These are phyloP conservation scores for Cardiosporidium cionae DNA, from an alignment of 169 alveolate genomes.

Conservation along the genomic window DNA sequence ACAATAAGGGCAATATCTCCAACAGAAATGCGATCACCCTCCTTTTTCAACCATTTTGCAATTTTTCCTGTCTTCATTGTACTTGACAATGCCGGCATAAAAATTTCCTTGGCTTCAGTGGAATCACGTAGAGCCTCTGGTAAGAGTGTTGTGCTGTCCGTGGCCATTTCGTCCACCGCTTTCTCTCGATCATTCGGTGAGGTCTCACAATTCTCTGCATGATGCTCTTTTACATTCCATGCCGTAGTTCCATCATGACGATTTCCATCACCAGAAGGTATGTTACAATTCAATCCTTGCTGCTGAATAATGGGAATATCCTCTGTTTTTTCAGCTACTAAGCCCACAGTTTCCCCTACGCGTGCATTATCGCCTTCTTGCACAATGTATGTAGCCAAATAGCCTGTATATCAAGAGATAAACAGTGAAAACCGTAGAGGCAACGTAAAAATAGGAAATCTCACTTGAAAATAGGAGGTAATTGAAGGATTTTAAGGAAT, in stretches of 20 bases:
- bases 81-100: slow-evolving; percentile 54
- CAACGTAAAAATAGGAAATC: too few relatives aligned
- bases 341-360: slow-evolving; percentile 7
- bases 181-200: too few relatives aligned
- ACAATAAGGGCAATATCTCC: slow-evolving; percentile 49
- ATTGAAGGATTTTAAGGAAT: too few relatives aligned
- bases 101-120: not conserved
- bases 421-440: too few relatives aligned
- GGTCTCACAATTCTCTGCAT: too few relatives aligned
- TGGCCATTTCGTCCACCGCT: not conserved
- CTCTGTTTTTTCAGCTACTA: not conserved
- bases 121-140: not conserved
- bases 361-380: slow-evolving; percentile 10
- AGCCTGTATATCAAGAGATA: not conserved
- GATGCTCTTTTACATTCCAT: too few relatives aligned
- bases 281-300: too few relatives aligned
- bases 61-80: slow-evolving; percentile 57
- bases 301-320: too few relatives aligned
- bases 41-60: slow-evolving; percentile 51
- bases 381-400: not conserved
- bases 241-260: too few relatives aligned
- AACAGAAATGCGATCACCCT: slow-evolving; percentile 41
- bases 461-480: too few relatives aligned
- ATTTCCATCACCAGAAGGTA: too few relatives aligned
- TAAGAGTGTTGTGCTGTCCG: not conserved